These are phyloP conservation scores for Angophora floribunda DNA, from an alignment of 345 rosid species.

Conservation along the genomic window DNA sequence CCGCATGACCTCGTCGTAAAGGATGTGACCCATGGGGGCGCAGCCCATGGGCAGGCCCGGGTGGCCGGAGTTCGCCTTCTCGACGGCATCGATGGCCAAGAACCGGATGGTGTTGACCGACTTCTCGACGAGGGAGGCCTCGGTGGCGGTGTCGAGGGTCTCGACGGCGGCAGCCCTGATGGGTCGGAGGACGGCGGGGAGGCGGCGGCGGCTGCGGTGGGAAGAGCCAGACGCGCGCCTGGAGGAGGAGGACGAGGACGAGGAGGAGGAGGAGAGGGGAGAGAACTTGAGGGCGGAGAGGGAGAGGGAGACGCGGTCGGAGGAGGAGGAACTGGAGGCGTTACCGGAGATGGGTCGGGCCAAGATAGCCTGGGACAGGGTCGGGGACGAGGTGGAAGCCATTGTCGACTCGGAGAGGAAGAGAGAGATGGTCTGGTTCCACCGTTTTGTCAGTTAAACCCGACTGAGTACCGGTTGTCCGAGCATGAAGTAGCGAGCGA, in stretches of 20 bases:
- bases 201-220: slow-evolving; percentile 12
- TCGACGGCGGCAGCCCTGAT: slow-evolving; percentile 30
- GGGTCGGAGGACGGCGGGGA: slow-evolving; percentile 10
- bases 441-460: not conserved
- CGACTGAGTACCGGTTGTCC: not conserved
- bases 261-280: slow-evolving; percentile 23
- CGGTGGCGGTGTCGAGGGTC: slow-evolving; percentile 38
- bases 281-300: slow-evolving; percentile 27
- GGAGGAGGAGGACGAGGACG: not conserved
- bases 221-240: slow-evolving; percentile 2
- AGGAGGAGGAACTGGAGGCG: slow-evolving; percentile 13
- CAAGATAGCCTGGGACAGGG: slow-evolving; percentile 5
- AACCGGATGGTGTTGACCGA: slow-evolving; percentile 82
- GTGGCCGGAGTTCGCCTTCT: slow-evolving; percentile 95
- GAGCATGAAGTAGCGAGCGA: not conserved
- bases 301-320: slow-evolving; percentile 39
- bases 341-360: not conserved
- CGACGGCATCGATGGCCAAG: slow-evolving; percentile 85
- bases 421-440: not conserved
- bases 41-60: slow-evolving; percentile 99
- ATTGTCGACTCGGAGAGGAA: not conserved
- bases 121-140: slow-evolving; percentile 61
- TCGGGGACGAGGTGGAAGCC: slow-evolving; percentile 10
- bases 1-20: slow-evolving; percentile 87
- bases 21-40: slow-evolving; percentile 86